These are phyloP conservation scores for Apophysomyces ossiformis DNA, from an alignment of 371 early-diverging fungal genomes.

Conservation along the genomic window DNA sequence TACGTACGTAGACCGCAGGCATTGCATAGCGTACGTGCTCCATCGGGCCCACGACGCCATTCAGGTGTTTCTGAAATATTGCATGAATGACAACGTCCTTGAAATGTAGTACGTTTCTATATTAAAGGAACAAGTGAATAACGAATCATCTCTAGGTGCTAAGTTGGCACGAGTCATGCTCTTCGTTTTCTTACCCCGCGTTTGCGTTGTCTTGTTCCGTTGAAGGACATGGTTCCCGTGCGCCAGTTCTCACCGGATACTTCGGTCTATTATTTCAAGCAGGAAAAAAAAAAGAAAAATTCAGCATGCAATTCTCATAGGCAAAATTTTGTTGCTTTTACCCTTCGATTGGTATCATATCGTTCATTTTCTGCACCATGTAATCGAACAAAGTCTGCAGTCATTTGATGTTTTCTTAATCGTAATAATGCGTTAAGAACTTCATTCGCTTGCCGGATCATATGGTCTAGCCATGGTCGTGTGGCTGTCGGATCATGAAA, in stretches of 20 bases:
- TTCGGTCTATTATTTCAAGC: constrained; percentile 9
- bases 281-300: not conserved
- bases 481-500: constrained; percentile 19
- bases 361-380: constrained; percentile 3
- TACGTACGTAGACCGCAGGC: constrained; percentile 63
- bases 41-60: constrained; percentile 76
- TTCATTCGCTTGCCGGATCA: constrained; percentile 49
- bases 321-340: not conserved
- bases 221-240: constrained; percentile 16
- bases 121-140: not conserved
- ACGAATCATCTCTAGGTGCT: not conserved
- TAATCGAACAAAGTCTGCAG: constrained; percentile 19
- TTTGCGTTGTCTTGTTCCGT: constrained; percentile 24
- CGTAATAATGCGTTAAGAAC: constrained; percentile 47
- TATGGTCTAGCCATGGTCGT: constrained; percentile 48
- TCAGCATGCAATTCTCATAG: not conserved
- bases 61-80: constrained; percentile 69
- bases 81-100: constrained; percentile 58
- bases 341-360: constrained; percentile 2
- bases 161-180: not conserved
- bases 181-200: constrained; percentile 29
- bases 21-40: constrained; percentile 71
- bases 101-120: constrained; percentile 44
- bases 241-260: constrained; percentile 20
- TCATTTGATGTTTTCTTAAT: constrained; percentile 48